Percentiles rank a stretch among this genome's conserved stretches.
Conservation (phyloP, 208 protist genomes). For the Trichomonas vaginalis region DNA sequence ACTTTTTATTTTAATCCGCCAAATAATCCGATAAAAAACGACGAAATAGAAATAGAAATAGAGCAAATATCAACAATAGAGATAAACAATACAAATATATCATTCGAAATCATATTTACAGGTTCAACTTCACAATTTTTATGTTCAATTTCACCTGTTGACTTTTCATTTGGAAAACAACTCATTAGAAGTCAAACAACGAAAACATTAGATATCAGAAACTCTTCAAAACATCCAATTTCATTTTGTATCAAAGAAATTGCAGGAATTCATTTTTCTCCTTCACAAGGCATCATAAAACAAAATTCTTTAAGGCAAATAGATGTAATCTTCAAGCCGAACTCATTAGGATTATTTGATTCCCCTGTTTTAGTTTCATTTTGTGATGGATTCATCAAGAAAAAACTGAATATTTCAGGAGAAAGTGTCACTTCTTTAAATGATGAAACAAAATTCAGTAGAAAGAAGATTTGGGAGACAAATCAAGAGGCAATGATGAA, state of each 20-base stretch:
- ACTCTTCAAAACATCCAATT: not conserved
- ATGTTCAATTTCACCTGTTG: not conserved
- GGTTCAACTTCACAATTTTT: not conserved
- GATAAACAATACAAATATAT: not conserved
- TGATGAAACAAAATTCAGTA: not conserved
- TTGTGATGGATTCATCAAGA: not conserved
- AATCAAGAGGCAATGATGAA: not conserved
- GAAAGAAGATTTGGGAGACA: not conserved
- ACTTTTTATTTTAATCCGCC: not conserved
- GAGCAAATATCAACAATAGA: not conserved
- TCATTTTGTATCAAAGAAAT: not conserved
- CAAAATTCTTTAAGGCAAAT: not conserved
- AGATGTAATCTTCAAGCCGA: not conserved
- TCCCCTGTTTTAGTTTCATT: not conserved
- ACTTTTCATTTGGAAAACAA: not conserved
- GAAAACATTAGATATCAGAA: not conserved
- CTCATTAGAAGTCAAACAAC: not conserved
- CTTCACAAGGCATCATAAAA: not conserved
- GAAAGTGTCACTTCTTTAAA: not conserved
- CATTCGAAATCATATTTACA: not conserved
- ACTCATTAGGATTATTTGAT: not conserved
- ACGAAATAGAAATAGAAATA: not conserved
- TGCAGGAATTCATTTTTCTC: not conserved
- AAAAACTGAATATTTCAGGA: not conserved
- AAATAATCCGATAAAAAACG: not conserved